Evolutionary conservation across 2,329 filamentous ascomycete genomes (phyloP), one percentile per base, ranked within the genome.

Genomic region (Xylariaceae sp.): DNA sequence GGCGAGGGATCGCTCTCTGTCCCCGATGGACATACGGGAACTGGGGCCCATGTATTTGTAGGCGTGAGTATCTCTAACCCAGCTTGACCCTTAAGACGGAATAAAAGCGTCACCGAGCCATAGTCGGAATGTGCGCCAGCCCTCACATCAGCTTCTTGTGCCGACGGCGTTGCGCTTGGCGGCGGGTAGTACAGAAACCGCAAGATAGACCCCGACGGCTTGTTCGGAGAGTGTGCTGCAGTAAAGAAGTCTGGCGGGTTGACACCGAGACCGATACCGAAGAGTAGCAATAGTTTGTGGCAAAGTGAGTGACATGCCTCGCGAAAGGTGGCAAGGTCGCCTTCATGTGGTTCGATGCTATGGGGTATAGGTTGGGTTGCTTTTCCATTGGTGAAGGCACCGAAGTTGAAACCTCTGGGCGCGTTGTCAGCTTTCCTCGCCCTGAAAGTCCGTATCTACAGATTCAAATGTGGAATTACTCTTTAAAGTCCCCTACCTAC

Each of bases 61-160:
- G 80, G 80, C 1, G 86, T 88, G 6, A 88, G 81, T 60, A 98
- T 88, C 73, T 98, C 92, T 1, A 99, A 81, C 0, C 95, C 95
- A 0, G 92, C 88, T 68, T 97, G 92, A 1, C 90, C 90, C 1
- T 85, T 85, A 2, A 93, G 84, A 65, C 95, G 92, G 79, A 99
- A 98, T 9, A 98, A 83, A n/a, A 88, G 78, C 1, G 86, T 88
- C 56, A 88, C 75, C 57, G 82, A 85, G 53, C 86, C 86, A 75
- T 96, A 96, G 77, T 97, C 93, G 4, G 90, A 94, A 74, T 98
- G 94, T 0, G 94, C 92, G 55, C 94, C 95, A 6, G 94, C 94
- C 24, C 94, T 88, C 59, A 97, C 85, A 68, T 94, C 90, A 52
- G 77, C 68, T 60, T 68, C 49, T 29, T 79, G 66, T 65, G 86